Conservation (phyloP, 78 protist species). For the Trichosphaerium sp. region DNA sequence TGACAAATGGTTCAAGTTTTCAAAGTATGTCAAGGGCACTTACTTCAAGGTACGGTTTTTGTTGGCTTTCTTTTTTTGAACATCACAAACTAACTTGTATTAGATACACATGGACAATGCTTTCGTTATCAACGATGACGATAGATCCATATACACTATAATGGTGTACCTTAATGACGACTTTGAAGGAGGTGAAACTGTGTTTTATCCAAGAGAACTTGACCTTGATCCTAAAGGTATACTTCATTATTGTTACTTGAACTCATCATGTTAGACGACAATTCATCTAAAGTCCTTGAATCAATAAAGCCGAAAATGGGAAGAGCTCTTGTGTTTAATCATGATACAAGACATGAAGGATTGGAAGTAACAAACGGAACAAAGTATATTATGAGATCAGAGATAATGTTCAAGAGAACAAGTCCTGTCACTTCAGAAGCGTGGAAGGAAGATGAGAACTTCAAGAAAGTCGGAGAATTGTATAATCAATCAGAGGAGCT, state of each 20-base stretch:
- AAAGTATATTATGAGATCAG: constrained; percentile 29
- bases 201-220: constrained; percentile 7
- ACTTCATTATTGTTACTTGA: too few relatives aligned
- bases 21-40: constrained; percentile 19
- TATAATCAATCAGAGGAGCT: too few relatives aligned
- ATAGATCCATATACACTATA: constrained; percentile 17
- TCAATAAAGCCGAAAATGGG: constrained; percentile 17
- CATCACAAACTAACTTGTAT: too few relatives aligned
- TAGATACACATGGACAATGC: too few relatives aligned
- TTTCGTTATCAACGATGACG: constrained; percentile 10
- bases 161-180: constrained; percentile 28
- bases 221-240: too few relatives aligned
- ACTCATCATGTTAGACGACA: constrained; percentile 5
- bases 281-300: constrained; percentile 2
- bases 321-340: constrained; percentile 25
- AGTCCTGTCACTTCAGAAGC: too few relatives aligned
- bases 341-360: constrained; percentile 37
- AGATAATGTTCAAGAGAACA: constrained; percentile 52
- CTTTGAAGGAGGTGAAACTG: constrained; percentile 28
- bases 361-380: constrained; percentile 1
- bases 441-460: too few relatives aligned
- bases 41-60: constrained; percentile 23
- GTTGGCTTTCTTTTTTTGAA: too few relatives aligned
- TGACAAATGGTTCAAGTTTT: constrained; percentile 36
- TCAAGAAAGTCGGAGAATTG: too few relatives aligned